Evolutionary conservation across 345 rosid species (phyloP).

Genomic region (Anacardium occidentale): DNA sequence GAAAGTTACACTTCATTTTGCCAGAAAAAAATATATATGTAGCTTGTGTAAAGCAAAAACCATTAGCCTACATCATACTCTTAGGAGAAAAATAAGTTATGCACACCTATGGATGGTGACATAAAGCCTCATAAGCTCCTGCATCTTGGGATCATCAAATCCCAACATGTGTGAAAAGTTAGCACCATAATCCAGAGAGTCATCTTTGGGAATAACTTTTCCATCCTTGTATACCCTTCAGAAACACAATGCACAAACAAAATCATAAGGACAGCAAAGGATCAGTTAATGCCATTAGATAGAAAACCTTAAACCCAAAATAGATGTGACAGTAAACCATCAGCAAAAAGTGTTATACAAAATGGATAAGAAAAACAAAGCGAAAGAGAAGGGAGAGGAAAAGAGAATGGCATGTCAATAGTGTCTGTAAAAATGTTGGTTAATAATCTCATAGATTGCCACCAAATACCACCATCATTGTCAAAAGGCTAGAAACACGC

Average conservation of each 20-base stretch:
- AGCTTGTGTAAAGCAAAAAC: neutral
- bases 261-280: slow-evolving; percentile 1
- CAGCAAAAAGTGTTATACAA: neutral
- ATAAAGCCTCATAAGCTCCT: slow-evolving; percentile 97
- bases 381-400: neutral
- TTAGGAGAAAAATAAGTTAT: slow-evolving; percentile 13
- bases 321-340: neutral
- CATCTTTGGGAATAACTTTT: slow-evolving; percentile 60
- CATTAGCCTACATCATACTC: neutral
- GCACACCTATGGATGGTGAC: slow-evolving; percentile 88
- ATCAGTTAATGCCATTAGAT: neutral
- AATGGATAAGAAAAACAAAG: neutral
- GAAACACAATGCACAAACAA: slow-evolving; percentile 4
- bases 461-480: neutral
- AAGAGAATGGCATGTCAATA: neutral
- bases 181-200: slow-evolving; percentile 89
- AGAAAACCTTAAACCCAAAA: neutral
- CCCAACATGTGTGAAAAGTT: slow-evolving; percentile 93
- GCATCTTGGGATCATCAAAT: slow-evolving; percentile 79
- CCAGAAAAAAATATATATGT: slow-evolving; percentile 6
- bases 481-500: neutral
- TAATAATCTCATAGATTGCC: neutral
- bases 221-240: slow-evolving; percentile 82
- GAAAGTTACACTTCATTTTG: neutral
- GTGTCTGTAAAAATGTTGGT: neutral